phyloP scores from a whole-genome alignment of 106 monocot genomes.

The Phalaenopsis aphrodite region DNA sequence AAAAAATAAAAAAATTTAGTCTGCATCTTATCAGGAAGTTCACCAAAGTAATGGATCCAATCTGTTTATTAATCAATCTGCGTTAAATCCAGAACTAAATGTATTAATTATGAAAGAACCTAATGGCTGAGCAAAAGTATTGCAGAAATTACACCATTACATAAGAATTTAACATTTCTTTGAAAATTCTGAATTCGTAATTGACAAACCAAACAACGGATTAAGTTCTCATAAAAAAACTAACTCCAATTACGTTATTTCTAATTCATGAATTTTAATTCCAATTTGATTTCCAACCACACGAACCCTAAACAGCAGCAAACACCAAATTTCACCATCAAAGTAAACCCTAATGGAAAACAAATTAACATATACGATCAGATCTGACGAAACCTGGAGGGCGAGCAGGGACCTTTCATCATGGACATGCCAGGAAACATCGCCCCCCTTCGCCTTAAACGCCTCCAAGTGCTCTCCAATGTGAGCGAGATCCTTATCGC shows the following conservation, averaged over 20 bases:
- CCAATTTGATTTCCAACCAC: background rate
- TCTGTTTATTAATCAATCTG: too few relatives aligned
- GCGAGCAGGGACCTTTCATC: conserved; percentile 92
- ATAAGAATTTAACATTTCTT: background rate
- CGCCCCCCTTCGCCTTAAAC: conserved; percentile 69
- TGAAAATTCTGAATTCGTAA: background rate
- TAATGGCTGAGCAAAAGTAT: background rate
- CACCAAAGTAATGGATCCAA: too few relatives aligned
- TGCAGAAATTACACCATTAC: background rate
- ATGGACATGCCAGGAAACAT: conserved; percentile 80
- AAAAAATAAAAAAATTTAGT: too few relatives aligned
- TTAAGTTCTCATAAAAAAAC: too few relatives aligned
- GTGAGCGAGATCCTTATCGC: conserved; percentile 89
- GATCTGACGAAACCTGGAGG: conserved; percentile 53
- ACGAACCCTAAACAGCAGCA: background rate
- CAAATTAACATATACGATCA: background rate
- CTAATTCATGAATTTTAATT: too few relatives aligned
- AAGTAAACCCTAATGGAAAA: background rate
- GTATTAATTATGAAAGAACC: too few relatives aligned
- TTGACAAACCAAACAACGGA: too few relatives aligned
- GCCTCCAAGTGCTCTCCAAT: conserved; percentile 87
- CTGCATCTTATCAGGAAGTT: too few relatives aligned
- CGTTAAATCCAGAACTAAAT: too few relatives aligned
- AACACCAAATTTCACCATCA: background rate
- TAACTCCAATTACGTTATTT: too few relatives aligned